Conservation (phyloP, 2,329 filamentous ascomycete genomes). For the Fusarium sp. region DNA sequence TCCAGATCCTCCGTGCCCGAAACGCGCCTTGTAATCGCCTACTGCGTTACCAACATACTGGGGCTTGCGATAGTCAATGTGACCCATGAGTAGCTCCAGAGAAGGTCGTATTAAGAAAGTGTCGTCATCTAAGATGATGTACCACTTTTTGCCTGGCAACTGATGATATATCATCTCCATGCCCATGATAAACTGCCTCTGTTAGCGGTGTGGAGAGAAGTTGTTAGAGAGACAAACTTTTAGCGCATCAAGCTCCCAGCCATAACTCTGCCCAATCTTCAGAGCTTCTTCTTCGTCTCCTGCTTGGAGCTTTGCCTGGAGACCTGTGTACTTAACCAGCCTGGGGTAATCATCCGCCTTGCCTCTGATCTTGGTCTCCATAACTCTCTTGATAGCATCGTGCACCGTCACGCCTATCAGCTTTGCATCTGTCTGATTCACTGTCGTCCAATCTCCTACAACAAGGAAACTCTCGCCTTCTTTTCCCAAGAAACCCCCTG, state of each 20-base stretch:
- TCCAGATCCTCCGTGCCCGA: constrained; percentile 66
- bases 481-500: constrained; percentile 47
- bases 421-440: constrained; percentile 45
- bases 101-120: constrained; percentile 63
- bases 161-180: constrained; percentile 61
- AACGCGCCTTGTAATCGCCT: constrained; percentile 64
- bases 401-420: constrained; percentile 50
- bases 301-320: constrained; percentile 51
- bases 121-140: constrained; percentile 67
- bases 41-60: constrained; percentile 67
- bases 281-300: constrained; percentile 52
- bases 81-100: constrained; percentile 58
- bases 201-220: constrained; percentile 5
- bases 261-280: constrained; percentile 51
- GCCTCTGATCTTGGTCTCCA: constrained; percentile 44
- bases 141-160: constrained; percentile 67
- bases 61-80: constrained; percentile 57
- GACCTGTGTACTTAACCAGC: constrained; percentile 52
- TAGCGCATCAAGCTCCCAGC: constrained; percentile 62
- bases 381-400: constrained; percentile 54
- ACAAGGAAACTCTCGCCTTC: constrained; percentile 57
- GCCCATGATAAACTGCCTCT: constrained; percentile 62
- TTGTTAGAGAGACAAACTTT: constrained; percentile 52
- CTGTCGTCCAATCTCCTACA: constrained; percentile 60
- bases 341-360: constrained; percentile 46